phyloP scores from a whole-genome alignment of 345 rosid species.

The Populus ilicifolia region DNA sequence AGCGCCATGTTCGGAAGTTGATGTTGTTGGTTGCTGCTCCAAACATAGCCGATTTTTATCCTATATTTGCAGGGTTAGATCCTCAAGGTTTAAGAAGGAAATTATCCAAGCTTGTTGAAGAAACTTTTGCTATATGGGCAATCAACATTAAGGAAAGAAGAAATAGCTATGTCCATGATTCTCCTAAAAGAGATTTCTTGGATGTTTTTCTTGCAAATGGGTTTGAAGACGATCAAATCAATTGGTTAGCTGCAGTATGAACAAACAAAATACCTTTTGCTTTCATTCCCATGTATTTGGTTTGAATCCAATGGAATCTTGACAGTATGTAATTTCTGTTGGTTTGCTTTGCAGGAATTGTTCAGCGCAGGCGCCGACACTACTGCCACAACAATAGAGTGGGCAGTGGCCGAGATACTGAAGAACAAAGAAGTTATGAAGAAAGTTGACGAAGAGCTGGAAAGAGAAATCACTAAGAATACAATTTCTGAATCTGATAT shows the following conservation, averaged over 20 bases:
- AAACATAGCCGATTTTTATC: conserved; percentile 7
- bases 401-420: too few species aligned
- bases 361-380: not conserved
- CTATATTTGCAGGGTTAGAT: conserved; percentile 6
- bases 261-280: too few species aligned
- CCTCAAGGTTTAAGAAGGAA: conserved; percentile 12
- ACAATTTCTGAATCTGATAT: too few species aligned
- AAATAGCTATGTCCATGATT: not conserved
- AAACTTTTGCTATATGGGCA: conserved; percentile 8
- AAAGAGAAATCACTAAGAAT: too few species aligned
- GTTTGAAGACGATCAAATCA: too few species aligned
- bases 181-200: conserved; percentile 14
- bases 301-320: too few species aligned
- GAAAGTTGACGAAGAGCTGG: too few species aligned
- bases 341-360: not conserved
- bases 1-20: not conserved
- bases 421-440: too few species aligned
- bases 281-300: too few species aligned
- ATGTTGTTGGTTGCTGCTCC: not conserved
- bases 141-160: conserved; percentile 19
- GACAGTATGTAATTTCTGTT: too few species aligned
- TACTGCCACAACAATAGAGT: not conserved
- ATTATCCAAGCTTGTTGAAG: not conserved
- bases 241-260: too few species aligned
- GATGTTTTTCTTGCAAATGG: conserved; percentile 2